Conservation (phyloP, 345 rosid genomes). For the Physaria fendleri region DNA sequence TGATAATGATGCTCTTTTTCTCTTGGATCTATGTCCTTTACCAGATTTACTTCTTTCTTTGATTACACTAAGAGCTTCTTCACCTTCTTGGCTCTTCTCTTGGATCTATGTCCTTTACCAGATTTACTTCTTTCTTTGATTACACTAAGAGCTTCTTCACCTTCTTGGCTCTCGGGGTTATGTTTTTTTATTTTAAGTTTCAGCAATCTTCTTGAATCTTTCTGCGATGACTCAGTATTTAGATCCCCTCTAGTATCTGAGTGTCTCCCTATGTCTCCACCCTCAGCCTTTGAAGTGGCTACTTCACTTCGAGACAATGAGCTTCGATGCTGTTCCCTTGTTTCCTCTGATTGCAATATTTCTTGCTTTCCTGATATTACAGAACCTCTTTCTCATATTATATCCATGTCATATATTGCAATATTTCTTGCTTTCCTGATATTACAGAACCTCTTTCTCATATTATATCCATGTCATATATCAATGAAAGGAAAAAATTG, state of each 20-base stretch:
- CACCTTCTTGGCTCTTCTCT: constrained; percentile 59
- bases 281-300: constrained; percentile 27
- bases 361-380: constrained; percentile 54
- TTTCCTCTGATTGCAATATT: constrained; percentile 48
- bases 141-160: constrained; percentile 32
- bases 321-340: constrained; percentile 33
- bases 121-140: constrained; percentile 66
- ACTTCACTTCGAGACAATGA: constrained; percentile 38
- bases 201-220: constrained; percentile 67
- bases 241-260: constrained; percentile 43
- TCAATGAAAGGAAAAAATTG: too few relatives aligned
- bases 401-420: constrained; percentile 19
- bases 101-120: constrained; percentile 90
- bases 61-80: constrained; percentile 39
- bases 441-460: constrained; percentile 33
- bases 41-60: constrained; percentile 61
- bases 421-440: constrained; percentile 53
- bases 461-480: neutral
- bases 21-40: constrained; percentile 95
- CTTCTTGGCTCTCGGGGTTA: constrained; percentile 46
- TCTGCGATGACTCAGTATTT: constrained; percentile 41
- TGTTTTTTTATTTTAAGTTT: constrained; percentile 81
- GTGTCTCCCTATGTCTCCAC: neutral
- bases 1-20: too few relatives aligned
- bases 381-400: constrained; percentile 21